Percentiles rank a stretch among this genome's conserved stretches.
Conservation (phyloP, 768 basidiomycete species). For the Amanita exitialis region DNA sequence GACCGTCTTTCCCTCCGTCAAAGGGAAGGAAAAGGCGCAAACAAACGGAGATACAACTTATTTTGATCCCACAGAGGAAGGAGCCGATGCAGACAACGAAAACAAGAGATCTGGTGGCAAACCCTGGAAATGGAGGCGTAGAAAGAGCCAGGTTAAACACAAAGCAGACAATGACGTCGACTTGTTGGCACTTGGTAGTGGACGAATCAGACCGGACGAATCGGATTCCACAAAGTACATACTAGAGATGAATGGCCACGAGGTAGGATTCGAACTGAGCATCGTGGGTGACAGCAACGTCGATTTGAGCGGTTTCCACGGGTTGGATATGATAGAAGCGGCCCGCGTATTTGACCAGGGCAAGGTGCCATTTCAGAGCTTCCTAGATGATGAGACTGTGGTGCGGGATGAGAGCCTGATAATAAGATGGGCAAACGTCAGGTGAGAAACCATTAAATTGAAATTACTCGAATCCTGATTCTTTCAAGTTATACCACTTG, state of each 20-base stretch:
- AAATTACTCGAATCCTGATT: background rate
- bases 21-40: slow-evolving; percentile 19
- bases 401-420: slow-evolving; percentile 59
- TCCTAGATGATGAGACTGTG: slow-evolving; percentile 56
- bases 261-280: slow-evolving; percentile 68
- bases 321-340: slow-evolving; percentile 42
- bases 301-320: slow-evolving; percentile 20
- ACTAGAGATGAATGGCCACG: slow-evolving; percentile 49
- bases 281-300: slow-evolving; percentile 30
- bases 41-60: slow-evolving; percentile 9
- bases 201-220: slow-evolving; percentile 46
- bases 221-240: slow-evolving; percentile 55
- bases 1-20: slow-evolving; percentile 26
- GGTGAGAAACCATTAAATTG: slow-evolving; percentile 30
- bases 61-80: slow-evolving; percentile 12
- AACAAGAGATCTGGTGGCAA: slow-evolving; percentile 11
- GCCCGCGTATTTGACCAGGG: slow-evolving; percentile 46
- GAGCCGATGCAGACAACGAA: slow-evolving; percentile 17
- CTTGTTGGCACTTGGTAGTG: slow-evolving; percentile 11
- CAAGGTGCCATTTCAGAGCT: slow-evolving; percentile 51
- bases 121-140: slow-evolving; percentile 10
- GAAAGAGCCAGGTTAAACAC: slow-evolving; percentile 2
- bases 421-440: slow-evolving; percentile 59
- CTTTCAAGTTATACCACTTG: slow-evolving; percentile 63
- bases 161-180: slow-evolving; percentile 3